Conservation (phyloP, 257 asterid species). For the Eustoma russellianum region DNA sequence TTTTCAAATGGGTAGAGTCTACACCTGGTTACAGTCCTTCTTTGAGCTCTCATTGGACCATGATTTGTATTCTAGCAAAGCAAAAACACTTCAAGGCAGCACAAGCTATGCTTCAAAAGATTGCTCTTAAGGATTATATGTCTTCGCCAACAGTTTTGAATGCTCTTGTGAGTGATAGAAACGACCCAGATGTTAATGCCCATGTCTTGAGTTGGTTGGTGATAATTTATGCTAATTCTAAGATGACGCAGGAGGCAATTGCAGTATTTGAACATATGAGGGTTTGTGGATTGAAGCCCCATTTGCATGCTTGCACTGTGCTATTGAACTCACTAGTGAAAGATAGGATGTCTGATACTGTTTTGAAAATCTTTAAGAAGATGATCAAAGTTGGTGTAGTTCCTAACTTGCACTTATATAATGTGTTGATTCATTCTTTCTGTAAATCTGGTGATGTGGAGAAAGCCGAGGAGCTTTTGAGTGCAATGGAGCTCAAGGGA, state of each 20-base stretch:
- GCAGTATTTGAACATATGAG: constrained; percentile 87
- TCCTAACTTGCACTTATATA: constrained; percentile 67
- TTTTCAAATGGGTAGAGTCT: constrained; percentile 78
- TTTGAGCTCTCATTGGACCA: constrained; percentile 64
- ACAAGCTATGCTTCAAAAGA: constrained; percentile 53
- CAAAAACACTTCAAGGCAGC: constrained; percentile 62
- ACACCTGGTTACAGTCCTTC: constrained; percentile 64
- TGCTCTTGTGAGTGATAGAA: constrained; percentile 35
- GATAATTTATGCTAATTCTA: constrained; percentile 64
- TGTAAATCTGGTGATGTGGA: constrained; percentile 60
- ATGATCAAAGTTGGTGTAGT: constrained; percentile 57
- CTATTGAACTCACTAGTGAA: constrained; percentile 74
- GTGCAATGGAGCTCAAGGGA: constrained; percentile 59
- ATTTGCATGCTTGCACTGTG: constrained; percentile 75
- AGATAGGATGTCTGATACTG: constrained; percentile 52
- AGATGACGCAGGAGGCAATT: constrained; percentile 59
- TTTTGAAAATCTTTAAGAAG: constrained; percentile 68
- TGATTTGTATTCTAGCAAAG: constrained; percentile 65
- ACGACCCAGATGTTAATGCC: constrained; percentile 51
- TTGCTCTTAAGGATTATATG: constrained; percentile 61
- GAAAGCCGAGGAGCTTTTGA: constrained; percentile 56
- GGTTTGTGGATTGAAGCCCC: constrained; percentile 52
- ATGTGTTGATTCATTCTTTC: constrained; percentile 81
- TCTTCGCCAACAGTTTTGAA: constrained; percentile 80
- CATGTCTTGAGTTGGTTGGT: constrained; percentile 92